phyloP scores from a whole-genome alignment of 352 stramenopile species.

The Globisporangium lucens region DNA sequence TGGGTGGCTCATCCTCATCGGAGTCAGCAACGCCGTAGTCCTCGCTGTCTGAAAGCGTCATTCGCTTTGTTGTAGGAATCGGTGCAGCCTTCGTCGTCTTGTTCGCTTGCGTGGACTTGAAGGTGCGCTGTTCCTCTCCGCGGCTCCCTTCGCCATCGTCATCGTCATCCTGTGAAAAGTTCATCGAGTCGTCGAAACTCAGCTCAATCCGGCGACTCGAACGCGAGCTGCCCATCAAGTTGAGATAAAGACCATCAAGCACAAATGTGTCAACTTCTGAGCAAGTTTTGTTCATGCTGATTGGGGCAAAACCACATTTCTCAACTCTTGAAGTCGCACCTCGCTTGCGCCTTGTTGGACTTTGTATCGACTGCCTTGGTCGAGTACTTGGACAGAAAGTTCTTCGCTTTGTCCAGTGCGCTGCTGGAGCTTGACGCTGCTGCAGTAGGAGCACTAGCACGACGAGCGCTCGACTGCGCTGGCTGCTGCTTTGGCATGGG shows the following conservation, averaged over 20 bases:
- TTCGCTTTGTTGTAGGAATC: neutral
- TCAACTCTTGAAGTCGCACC: neutral
- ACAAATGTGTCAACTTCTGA: neutral
- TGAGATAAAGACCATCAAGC: neutral
- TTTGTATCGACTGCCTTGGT: slow-evolving; percentile 24
- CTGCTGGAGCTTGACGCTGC: slow-evolving; percentile 15
- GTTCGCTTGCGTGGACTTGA: neutral
- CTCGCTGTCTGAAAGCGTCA: slow-evolving; percentile 11
- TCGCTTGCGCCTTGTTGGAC: slow-evolving; percentile 6
- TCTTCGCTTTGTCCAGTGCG: slow-evolving; percentile 69
- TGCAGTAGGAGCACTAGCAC: too few species aligned
- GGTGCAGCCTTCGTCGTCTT: neutral
- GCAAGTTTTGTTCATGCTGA: neutral
- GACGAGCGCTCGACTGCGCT: neutral
- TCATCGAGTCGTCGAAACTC: slow-evolving; percentile 49
- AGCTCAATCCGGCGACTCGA: slow-evolving; percentile 36
- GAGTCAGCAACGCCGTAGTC: slow-evolving; percentile 8
- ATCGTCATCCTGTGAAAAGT: slow-evolving; percentile 27
- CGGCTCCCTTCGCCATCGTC: neutral
- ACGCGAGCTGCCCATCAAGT: slow-evolving; percentile 1
- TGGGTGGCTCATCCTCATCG: neutral
- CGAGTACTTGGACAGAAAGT: slow-evolving; percentile 73
- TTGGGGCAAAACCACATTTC: neutral
- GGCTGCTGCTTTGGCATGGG: neutral
- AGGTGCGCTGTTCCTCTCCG: neutral